phyloP scores from a whole-genome alignment of 2,329 filamentous ascomycete species.

The Diaporthe sp. region DNA sequence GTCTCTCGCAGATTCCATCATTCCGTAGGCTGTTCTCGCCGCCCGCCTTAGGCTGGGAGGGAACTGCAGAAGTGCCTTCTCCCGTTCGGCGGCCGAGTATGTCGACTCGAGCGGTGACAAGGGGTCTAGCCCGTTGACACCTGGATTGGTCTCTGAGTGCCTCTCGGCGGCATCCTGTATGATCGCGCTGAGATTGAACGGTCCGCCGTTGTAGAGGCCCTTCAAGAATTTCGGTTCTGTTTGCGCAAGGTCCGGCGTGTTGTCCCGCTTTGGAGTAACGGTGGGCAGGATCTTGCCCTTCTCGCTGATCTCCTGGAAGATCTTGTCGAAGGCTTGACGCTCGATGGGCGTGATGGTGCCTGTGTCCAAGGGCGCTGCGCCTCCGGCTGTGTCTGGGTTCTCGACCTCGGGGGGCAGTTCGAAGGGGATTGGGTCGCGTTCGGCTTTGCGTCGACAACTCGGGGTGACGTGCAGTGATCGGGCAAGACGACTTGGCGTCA shows the following conservation, averaged over 20 bases:
- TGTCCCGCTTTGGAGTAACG: conserved; percentile 41
- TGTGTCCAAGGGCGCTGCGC: conserved; percentile 43
- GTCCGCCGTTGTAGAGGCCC: conserved; percentile 24
- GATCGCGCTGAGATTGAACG: conserved; percentile 46
- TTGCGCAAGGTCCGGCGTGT: conserved; percentile 36
- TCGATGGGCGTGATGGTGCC: conserved; percentile 73
- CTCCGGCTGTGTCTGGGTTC: conserved; percentile 43
- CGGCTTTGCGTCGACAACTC: conserved; percentile 41
- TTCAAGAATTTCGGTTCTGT: conserved; percentile 32
- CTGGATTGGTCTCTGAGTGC: conserved; percentile 30
- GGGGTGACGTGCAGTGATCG: conserved; percentile 47
- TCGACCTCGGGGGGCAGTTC: conserved; percentile 57
- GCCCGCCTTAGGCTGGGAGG: conserved; percentile 57
- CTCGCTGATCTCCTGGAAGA: conserved; percentile 71
- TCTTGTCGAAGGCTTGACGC: conserved; percentile 62
- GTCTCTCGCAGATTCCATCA: conserved; percentile 46
- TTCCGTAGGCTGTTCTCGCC: conserved; percentile 55
- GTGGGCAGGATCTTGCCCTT: conserved; percentile 44
- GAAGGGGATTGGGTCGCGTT: conserved; percentile 64
- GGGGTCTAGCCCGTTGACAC: conserved; percentile 40
- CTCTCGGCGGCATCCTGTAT: conserved; percentile 47
- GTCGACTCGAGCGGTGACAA: conserved; percentile 43
- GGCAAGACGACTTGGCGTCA: conserved; percentile 43
- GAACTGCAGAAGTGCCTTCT: conserved; percentile 55
- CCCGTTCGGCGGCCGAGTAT: conserved; percentile 49